Conservation (phyloP, 1,284 basidiomycete genomes). For the Heterobasidion occidentale region DNA sequence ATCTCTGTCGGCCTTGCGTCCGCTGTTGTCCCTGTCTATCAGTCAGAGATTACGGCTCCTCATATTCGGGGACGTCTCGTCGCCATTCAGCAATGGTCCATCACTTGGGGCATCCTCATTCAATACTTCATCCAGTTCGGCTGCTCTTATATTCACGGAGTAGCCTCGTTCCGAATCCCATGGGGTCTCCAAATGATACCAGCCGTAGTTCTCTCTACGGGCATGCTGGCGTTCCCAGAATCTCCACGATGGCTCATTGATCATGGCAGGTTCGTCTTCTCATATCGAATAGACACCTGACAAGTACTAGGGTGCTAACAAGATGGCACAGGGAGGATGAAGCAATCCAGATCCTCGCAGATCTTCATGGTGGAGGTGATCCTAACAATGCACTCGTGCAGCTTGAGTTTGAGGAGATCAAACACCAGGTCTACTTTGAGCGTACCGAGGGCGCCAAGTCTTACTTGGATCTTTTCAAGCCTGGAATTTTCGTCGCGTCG, state of each 20-base stretch:
- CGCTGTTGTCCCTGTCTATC: constrained; percentile 61
- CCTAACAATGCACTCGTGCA: constrained; percentile 56
- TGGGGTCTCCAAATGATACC: constrained; percentile 77
- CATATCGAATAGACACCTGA: neutral
- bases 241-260: constrained; percentile 66
- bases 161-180: constrained; percentile 70
- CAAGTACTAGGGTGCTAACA: neutral
- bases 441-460: constrained; percentile 64
- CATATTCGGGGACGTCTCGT: constrained; percentile 69
- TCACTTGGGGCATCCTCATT: constrained; percentile 70
- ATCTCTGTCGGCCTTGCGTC: constrained; percentile 52
- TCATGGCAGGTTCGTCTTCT: constrained; percentile 33
- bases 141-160: constrained; percentile 64
- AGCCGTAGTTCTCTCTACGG: constrained; percentile 57
- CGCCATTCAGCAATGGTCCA: constrained; percentile 72
- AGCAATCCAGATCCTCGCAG: constrained; percentile 52
- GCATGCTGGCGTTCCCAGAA: constrained; percentile 65
- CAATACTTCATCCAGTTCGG: constrained; percentile 73
- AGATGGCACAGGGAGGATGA: too few relatives aligned
- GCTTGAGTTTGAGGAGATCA: constrained; percentile 77
- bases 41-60: constrained; percentile 65
- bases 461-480: constrained; percentile 56
- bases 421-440: constrained; percentile 65
- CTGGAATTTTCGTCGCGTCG: constrained; percentile 36
- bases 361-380: constrained; percentile 73